Evolutionary conservation across 768 basidiomycete species (phyloP), one percentile per base, ranked within the genome.

Genomic region (Rhodotorula graminis): DNA sequence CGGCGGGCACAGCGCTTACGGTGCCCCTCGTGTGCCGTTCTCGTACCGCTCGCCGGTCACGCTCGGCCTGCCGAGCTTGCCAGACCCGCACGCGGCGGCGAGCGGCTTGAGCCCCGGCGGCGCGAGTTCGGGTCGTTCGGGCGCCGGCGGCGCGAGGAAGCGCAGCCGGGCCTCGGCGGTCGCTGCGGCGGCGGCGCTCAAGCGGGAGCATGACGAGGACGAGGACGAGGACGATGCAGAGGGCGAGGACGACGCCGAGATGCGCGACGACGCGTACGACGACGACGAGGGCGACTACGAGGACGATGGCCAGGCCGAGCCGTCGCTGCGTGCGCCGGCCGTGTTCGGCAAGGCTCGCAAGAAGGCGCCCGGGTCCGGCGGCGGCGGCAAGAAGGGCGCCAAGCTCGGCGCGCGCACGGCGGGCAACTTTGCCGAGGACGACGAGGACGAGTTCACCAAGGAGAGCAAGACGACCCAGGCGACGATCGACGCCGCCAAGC

Each of bases 401-500:
- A 23, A 21, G 56, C 15, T 5, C 56, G 37, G 37, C 37, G 33
- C 31, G 15, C 52, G 52, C 52, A 29, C 31, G 31, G 56, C 18
- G 29, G 18, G 16, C 56, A 4, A 3, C 29, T 37, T 37, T 9
- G 29, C 0, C 29, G 53, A 7, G 2, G 50, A 14, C 53, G 59
- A 55, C 19, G 67, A 58, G 16, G 71, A 61, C 47, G 71, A 53
- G 40, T 65, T 61, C 37, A 40, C 67, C 59, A 64, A 67, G 58
- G 64, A 65, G 71, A 70, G 67, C 46, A 73, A 64, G 64, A 76
- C 75, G 64, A 76, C 75, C 9, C 72, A 64, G 59, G 75, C 75
- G 40, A 76, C 75, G 50, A 73, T 76, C 56, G 72, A 76, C 33
- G 75, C 75, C 3, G 75, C 75, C 12, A 65, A 66, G 64, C 23